Conservation (phyloP, 306 rosid genomes). For the Dryas octopetala region DNA sequence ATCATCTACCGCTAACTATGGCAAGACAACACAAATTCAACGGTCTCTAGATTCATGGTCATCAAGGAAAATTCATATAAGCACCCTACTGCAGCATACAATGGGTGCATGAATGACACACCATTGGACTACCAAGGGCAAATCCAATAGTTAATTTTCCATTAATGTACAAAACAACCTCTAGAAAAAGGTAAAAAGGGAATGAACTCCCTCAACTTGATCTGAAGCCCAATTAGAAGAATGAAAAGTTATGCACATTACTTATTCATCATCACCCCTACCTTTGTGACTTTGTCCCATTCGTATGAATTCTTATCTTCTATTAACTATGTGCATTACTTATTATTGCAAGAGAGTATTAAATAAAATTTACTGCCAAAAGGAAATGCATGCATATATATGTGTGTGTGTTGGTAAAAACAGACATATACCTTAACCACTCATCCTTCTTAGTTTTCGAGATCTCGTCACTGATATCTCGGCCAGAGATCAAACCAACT, state of each 20-base stretch:
- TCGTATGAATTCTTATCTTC: background rate
- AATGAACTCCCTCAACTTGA: background rate
- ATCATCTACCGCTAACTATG: background rate
- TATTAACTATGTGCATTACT: background rate
- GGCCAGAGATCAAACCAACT: conserved; percentile 76
- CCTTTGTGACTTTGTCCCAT: background rate
- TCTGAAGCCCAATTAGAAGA: background rate
- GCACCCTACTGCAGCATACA: background rate
- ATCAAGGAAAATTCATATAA: background rate
- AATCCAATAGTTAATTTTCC: background rate
- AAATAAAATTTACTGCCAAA: background rate
- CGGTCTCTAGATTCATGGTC: background rate
- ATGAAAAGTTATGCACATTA: background rate
- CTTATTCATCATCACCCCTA: background rate
- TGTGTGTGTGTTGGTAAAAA: background rate
- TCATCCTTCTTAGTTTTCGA: conserved; percentile 63
- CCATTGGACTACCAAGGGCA: background rate
- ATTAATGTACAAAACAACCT: background rate
- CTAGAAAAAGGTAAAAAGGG: background rate
- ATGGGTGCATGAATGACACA: background rate
- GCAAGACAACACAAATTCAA: background rate
- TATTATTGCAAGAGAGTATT: background rate
- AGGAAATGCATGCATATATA: background rate
- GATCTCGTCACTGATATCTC: conserved; percentile 74
- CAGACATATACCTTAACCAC: conserved; percentile 47